Base-by-base conservation (phyloP, 2,329 filamentous ascomycete species). In the Cytospora paraplurivora region DNA sequence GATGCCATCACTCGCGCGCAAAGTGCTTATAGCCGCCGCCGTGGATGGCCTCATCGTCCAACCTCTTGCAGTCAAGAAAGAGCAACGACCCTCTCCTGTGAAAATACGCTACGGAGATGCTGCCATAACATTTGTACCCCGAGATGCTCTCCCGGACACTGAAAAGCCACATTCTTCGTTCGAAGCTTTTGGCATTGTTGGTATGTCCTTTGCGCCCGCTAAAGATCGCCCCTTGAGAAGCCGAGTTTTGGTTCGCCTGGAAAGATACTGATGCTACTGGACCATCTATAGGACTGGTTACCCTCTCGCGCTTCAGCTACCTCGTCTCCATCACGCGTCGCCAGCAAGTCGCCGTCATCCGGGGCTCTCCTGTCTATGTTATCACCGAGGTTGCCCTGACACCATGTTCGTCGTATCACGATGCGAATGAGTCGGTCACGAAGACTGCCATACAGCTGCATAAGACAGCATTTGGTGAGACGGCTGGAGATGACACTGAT, bases 341-440 rank as follows among this genome's bases (percentile, higher is more conserved):
- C 54, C 86, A 96, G 71, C 91, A 96, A 74, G 93, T 98, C 56
- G 95, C 95, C 3, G 89, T 93, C 68, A 87, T 98, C 56, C 87
- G 88, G 68, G 92, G 92, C 7, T 88, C 85, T 62, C 89, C 93
- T 0, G 81, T 98, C 62, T 99, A 96, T 75, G 88, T 92, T 47
- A 86, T 97, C 65, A 95, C 90, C 51, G 92, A 96, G 69, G 91
- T 98, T 37, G 89, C 92, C 7, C 80, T 98, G n/a, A 96, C 96
- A 7, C 95, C 95, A 0, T 87, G 95, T 59, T 85, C 88, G 2
- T 94, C 90, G 7, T 88, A 89, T 70, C 74, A 76, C 49, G 92
- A 96, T 51, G 93, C 94, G 5, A 82, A 86, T 66, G 83, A 84
- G 34, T 89, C 92, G 10, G 89, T 98, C 64, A 76, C 78, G 3